These are phyloP conservation scores for Venturia oleaginea DNA, from an alignment of 2,329 filamentous ascomycete genomes.

Conservation along the genomic window DNA sequence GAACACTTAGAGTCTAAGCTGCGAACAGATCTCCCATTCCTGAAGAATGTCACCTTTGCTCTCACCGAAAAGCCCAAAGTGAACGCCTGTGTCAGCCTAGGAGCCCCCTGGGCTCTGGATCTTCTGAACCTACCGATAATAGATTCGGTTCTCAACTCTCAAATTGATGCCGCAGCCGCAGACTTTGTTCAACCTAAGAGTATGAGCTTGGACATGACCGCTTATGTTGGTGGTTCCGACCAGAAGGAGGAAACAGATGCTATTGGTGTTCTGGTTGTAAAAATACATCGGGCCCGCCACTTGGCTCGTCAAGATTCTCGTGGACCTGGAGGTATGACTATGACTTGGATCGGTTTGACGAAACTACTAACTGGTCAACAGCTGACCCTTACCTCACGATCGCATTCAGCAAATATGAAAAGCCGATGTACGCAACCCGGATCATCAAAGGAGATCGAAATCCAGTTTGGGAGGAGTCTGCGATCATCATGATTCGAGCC, in stretches of 20 bases:
- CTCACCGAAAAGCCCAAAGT: conserved; percentile 1
- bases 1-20: background rate
- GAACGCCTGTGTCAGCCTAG: background rate
- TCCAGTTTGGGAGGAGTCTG: conserved; percentile 4
- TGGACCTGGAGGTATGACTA: background rate
- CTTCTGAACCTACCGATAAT: background rate
- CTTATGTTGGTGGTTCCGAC: background rate
- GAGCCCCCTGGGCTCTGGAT: background rate
- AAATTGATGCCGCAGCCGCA: background rate
- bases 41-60: conserved; percentile 1
- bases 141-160: background rate
- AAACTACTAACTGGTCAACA: background rate
- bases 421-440: background rate
- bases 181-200: background rate
- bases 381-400: background rate
- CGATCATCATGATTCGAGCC: background rate
- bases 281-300: background rate
- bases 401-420: conserved; percentile 5
- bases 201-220: conserved; percentile 2
- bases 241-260: background rate
- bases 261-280: background rate
- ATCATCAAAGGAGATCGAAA: conserved; percentile 4
- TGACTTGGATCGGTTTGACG: too few relatives aligned
- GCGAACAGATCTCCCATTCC: background rate
- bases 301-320: background rate